A percentile compares a stretch with the other conserved stretches of the same genome.
Conservation (phyloP, 345 rosid genomes). For the Eucalyptus sp. region DNA sequence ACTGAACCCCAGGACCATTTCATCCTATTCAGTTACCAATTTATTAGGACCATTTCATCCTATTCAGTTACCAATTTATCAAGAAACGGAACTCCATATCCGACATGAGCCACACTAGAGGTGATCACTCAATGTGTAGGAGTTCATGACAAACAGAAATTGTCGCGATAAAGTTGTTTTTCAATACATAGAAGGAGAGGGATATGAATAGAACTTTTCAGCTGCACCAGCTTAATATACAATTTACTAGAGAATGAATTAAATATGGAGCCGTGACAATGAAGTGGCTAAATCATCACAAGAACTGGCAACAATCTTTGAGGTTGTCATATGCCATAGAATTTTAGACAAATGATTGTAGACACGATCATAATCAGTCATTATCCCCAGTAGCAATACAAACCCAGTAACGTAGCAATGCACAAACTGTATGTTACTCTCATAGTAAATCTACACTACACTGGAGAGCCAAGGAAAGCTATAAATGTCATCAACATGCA, state of each 20-base stretch:
- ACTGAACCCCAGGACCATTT: neutral
- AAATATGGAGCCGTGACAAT: neutral
- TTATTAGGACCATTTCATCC: no score
- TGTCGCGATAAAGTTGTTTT: fast-evolving
- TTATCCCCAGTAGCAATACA: neutral
- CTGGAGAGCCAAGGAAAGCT: no score
- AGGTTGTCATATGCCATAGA: neutral
- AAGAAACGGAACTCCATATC: neutral
- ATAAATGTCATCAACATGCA: no score
- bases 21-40: no score
- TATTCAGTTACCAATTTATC: no score
- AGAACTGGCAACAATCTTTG: neutral
- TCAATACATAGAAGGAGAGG: neutral
- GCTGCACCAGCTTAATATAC: neutral
- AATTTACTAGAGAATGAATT: neutral
- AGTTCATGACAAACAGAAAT: neutral
- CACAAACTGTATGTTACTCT: neutral
- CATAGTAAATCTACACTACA: no score
- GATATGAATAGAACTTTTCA: neutral
- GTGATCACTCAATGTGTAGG: neutral
- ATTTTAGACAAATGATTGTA: neutral
- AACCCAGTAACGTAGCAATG: neutral
- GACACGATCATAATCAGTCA: neutral
- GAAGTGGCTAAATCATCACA: neutral
- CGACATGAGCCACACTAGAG: neutral